Percentiles rank a stretch among this genome's conserved stretches.
Evolutionary conservation across 2,329 filamentous ascomycete species (phyloP).

Genomic region (Talaromyces sp.): DNA sequence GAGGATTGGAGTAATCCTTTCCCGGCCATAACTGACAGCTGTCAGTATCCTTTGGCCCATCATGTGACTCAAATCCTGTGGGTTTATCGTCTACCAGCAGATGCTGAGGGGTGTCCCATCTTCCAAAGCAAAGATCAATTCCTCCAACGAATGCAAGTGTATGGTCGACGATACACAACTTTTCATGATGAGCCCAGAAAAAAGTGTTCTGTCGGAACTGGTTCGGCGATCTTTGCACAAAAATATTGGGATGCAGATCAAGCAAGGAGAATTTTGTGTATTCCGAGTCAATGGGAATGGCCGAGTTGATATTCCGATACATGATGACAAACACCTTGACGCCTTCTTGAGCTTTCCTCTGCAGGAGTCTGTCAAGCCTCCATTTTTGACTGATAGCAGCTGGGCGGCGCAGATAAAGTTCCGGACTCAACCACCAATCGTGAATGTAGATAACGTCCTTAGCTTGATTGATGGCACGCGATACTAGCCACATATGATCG

Average conservation of each 20-base stretch:
- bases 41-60: slow-evolving; percentile 76
- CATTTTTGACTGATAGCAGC: slow-evolving; percentile 97
- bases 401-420: slow-evolving; percentile 89
- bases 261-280: slow-evolving; percentile 96
- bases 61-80: slow-evolving; percentile 81
- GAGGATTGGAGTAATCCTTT: slow-evolving; percentile 96
- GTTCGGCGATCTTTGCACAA: slow-evolving; percentile 92
- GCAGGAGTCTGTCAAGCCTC: slow-evolving; percentile 88
- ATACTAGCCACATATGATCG: slow-evolving; percentile 99
- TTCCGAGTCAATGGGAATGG: slow-evolving; percentile 95
- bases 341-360: slow-evolving; percentile 87
- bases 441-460: slow-evolving; percentile 98
- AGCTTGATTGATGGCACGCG: slow-evolving; percentile 91
- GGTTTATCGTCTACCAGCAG: slow-evolving; percentile 86
- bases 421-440: slow-evolving; percentile 97
- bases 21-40: slow-evolving; percentile 95
- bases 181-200: slow-evolving; percentile 98
- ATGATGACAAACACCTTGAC: slow-evolving; percentile 98
- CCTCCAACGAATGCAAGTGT: slow-evolving; percentile 93
- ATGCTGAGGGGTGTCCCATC: slow-evolving; percentile 96
- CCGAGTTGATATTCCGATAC: slow-evolving; percentile 95
- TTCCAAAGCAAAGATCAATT: slow-evolving; percentile 92
- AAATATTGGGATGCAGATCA: slow-evolving; percentile 92
- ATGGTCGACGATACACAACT: slow-evolving; percentile 94
- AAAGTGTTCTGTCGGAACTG: slow-evolving; percentile 99